Base-by-base conservation (phyloP, 2,329 filamentous ascomycete genomes). In the Trichophyton mentagrophytes region DNA sequence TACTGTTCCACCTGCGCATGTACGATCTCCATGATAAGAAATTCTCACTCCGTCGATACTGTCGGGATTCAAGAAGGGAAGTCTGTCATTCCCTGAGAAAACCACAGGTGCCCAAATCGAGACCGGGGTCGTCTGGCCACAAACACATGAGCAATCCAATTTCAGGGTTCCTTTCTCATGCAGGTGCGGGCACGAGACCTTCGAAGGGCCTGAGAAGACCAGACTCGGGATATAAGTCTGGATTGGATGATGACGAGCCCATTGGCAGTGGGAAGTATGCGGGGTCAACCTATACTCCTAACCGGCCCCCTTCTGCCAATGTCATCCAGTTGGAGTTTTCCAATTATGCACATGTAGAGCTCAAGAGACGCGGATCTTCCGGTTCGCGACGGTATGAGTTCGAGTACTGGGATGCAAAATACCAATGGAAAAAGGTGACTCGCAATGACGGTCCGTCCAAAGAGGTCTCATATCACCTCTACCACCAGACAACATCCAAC, bases 1-100 rank as follows among this genome's bases (percentile, higher is more conserved):
- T 85, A 3, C 85, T 99, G 56, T 97, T 96, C 75, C 92, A 99
- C 73, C 79, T 97, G 63, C 88, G 90, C 68, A 96, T 99, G 90
- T 86, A 96, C 71, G 90, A 97, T 72, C 78, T 97, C 60, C 85
- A 85, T 69, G 85, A 85, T 66, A 84, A 93, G 57, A 88, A 95
- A 64, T 96, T 96, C 74, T 96, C 91, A 0, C 80, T 97, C 30
- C 85, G 92, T 33, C 85, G 92, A 56, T 97, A 99, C 74, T 93
- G 89, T 73, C 85, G 93, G 61, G 88, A 95, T 64, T 96, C 91
- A 33, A 92, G 93, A 22, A 86, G 92, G 57, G 92, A 97, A 74
- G 87, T 97, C 17, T 96, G 91, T 77, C 89, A 88, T 73, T 86
- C 89, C 17, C 85, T 85, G 70, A 82, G 88, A 64, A 88, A 86